Base-by-base conservation (phyloP, 345 rosid species). In the Toxicodendron radicans region DNA sequence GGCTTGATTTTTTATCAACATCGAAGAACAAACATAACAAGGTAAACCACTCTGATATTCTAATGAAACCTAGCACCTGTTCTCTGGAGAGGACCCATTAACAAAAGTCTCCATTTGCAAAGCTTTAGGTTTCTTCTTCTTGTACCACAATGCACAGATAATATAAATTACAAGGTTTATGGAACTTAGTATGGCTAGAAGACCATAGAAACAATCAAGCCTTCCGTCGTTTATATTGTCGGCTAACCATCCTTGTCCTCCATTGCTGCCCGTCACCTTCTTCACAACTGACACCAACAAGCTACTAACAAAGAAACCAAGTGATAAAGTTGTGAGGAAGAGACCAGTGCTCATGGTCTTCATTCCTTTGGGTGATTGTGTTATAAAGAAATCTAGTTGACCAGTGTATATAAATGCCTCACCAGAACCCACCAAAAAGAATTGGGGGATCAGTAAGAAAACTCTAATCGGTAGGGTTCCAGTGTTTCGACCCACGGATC, bases 331-430 rank as follows among this genome's bases (percentile, higher is more conserved):
- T 7, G 92, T 83, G 68, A 90, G 94, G 86, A 86, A 90, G 45
- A 90, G 88, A 10, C 89, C 94, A 0, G 90, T 90, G 87, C 94
- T 87, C 83, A 90, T 85, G 0, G 90, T 90, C 79, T 88, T 90
- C 92, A 88, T 87, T 73, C 92, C 88, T 82, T 87, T 83, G 1
- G 91, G 90, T 9, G 92, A 86, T 56, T 85, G 83, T 5, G 91
- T 90, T 66, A 87, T 85, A 86, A 90, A 90, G 89, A 90, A 82
- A 72, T 87, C 90, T 18, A 86, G 89, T 77, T 87, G 90, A 58
- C 94, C 94, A 0, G 89, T 81, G 88, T 87, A 90, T 54, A 87
- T 82, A 73, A 87, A 84, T 1, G 88, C 90, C 76, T 90, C 94
- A 3, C 90, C 94, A 5, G 90, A 30, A 51, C 91, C 94, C 10